Evolutionary conservation across 2,329 filamentous ascomycete species (phyloP), one percentile per base, ranked within the genome.

Genomic region (Fusarium sterilihyphosum): DNA sequence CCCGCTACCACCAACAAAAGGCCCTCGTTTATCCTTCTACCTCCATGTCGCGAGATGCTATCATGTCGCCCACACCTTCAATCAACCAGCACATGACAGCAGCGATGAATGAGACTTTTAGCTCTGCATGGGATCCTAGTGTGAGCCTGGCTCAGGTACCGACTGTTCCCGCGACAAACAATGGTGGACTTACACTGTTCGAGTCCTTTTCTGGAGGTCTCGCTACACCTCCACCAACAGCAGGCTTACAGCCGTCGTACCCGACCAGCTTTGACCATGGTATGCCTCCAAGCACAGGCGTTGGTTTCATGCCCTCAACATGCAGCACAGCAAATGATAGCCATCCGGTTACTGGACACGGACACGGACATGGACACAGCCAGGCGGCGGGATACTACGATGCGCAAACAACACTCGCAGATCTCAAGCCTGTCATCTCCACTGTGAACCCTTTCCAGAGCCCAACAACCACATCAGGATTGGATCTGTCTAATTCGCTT

Each of bases 91-190:
- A 89, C 68, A 79, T 89, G 65, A 84, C 84, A 50, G 86, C 88
- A 1, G 83, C 84, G 41, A 90, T 90, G 88, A 88, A 85, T 65
- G 89, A 91, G 81, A 88, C 88, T 62, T 87, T 90, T 68, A 84
- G 82, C 78, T 80, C 84, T 9, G 80, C 84, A 8, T 90, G 88
- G 85, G 84, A 87, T 22, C 80, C 83, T 13, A 80, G 63, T 41
- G 74, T 78, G 31, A 73, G 71, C 61, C 71, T 82, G 46, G 78
- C 82, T 14, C 82, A 83, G 59, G 79, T 83, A 9, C 79, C 80
- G 29, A 79, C 80, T 31, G 77, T 81, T 52, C 80, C 81, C 61
- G 76, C 81, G 40, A 77, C 82, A 35, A 82, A 78, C 65, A 82
- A 78, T 59, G 73, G 79, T 59, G 74, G 79, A 29, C 76, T 84